Evolutionary conservation across 495 filamentous ascomycete genomes (phyloP).

Genomic region (Chaetomium fimeti): DNA sequence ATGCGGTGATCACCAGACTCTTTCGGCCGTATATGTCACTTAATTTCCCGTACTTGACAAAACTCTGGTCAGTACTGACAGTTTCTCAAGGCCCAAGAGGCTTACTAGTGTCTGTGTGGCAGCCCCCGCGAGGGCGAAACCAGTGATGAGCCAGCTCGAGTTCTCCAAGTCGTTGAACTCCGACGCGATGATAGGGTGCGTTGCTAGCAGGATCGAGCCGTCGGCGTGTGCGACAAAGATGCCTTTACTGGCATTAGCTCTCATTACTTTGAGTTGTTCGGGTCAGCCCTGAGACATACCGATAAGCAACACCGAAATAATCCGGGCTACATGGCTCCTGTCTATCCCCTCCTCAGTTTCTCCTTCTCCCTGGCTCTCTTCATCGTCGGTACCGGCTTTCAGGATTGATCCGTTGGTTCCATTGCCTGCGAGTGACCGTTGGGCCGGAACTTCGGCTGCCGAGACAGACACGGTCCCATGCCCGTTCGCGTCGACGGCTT

Average conservation of each 20-base stretch:
- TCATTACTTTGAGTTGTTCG: background rate
- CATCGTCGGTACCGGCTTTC: constrained; percentile 22
- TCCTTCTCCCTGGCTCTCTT: constrained; percentile 18
- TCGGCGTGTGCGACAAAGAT: constrained; percentile 66
- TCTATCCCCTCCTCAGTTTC: constrained; percentile 11
- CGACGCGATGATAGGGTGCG: constrained; percentile 61
- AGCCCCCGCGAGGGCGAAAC: constrained; percentile 59
- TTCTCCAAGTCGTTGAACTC: constrained; percentile 60
- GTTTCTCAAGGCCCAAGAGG: no score
- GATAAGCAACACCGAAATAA: constrained; percentile 32
- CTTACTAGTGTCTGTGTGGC: constrained; percentile 57
- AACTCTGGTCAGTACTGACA: background rate
- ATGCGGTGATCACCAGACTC: constrained; percentile 40
- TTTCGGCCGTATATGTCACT: constrained; percentile 54
- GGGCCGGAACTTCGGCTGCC: constrained; percentile 6
- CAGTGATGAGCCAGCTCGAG: constrained; percentile 67
- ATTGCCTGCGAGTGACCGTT: background rate
- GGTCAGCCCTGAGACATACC: no score
- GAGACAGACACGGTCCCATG: background rate
- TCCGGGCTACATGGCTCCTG: constrained; percentile 19
- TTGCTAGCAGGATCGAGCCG: constrained; percentile 60
- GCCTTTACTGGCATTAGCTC: constrained; percentile 38
- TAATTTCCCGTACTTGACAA: constrained; percentile 43
- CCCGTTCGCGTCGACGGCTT: background rate
- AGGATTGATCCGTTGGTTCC: background rate